phyloP scores from a whole-genome alignment of 257 asterid genomes.

The Vinca minor region DNA sequence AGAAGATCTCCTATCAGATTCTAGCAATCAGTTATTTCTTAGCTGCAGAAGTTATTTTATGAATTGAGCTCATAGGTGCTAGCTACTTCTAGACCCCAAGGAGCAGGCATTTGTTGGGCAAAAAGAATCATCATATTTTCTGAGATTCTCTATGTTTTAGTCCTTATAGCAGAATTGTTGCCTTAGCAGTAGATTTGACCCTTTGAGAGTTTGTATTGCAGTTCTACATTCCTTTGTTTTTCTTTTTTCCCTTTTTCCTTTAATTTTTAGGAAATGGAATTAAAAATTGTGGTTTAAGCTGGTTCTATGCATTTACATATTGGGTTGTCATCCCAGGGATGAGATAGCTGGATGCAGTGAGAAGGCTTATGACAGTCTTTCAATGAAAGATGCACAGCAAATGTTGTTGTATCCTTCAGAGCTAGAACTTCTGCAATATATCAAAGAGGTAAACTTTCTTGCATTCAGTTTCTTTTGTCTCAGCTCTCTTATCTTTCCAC shows the following conservation, averaged over 20 bases:
- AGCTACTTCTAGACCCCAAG: neutral
- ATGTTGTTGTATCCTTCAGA: constrained; percentile 73
- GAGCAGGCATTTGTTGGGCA: neutral
- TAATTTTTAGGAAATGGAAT: neutral
- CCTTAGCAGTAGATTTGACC: neutral
- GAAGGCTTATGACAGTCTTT: constrained; percentile 79
- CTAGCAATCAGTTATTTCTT: neutral
- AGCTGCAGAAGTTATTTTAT: neutral
- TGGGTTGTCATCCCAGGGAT: constrained; percentile 45
- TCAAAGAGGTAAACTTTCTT: constrained; percentile 38
- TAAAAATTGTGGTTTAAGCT: too few relatives aligned
- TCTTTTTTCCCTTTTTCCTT: neutral
- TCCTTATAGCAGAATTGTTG: neutral
- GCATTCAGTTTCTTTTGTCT: constrained; percentile 3
- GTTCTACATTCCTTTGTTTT: neutral
- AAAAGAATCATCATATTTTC: neutral
- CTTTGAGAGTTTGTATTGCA: neutral
- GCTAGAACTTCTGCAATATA: constrained; percentile 49
- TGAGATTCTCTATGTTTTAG: neutral
- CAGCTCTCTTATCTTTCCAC: too few relatives aligned
- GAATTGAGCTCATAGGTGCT: neutral
- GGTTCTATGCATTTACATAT: constrained; percentile 8
- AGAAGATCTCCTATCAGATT: neutral
- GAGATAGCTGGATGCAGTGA: constrained; percentile 97
- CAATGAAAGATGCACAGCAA: constrained; percentile 51